Evolutionary conservation across 2,329 filamentous ascomycete species (phyloP).

Genomic region (Chaetomium olivaceum): DNA sequence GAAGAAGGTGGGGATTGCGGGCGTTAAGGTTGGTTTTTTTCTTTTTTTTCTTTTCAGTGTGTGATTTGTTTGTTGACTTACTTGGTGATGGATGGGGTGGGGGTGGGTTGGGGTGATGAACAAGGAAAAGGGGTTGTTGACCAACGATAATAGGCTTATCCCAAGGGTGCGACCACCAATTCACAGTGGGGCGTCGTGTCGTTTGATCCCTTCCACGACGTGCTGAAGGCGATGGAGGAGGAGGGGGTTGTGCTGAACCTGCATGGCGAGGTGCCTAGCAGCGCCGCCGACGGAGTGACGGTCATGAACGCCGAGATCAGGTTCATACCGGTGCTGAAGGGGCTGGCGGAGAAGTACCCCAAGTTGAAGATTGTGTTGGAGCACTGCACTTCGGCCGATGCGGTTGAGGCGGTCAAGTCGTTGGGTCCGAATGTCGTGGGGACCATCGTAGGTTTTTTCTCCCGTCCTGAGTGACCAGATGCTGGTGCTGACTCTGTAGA

Average conservation of each 20-base stretch:
- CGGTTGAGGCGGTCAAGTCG: slow-evolving; percentile 72
- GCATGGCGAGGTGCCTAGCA: slow-evolving; percentile 76
- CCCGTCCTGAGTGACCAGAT: neutral
- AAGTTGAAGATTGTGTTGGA: slow-evolving; percentile 70
- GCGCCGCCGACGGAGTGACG: slow-evolving; percentile 38
- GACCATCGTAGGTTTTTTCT: slow-evolving; percentile 56
- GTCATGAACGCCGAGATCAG: slow-evolving; percentile 69
- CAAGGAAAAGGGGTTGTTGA: slow-evolving; percentile 4
- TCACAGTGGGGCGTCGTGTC: slow-evolving; percentile 68
- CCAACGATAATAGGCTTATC: slow-evolving; percentile 25
- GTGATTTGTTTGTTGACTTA: neutral
- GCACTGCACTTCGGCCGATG: slow-evolving; percentile 84
- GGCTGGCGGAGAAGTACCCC: slow-evolving; percentile 75
- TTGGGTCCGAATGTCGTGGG: slow-evolving; percentile 76
- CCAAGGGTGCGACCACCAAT: slow-evolving; percentile 62
- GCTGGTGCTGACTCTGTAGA: slow-evolving; percentile 41
- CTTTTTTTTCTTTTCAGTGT: neutral
- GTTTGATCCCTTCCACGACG: slow-evolving; percentile 70
- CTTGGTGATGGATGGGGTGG: neutral
- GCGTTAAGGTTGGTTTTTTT: slow-evolving; percentile 57
- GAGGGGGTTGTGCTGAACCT: slow-evolving; percentile 73
- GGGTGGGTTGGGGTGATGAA: no score
- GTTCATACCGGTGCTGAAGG: slow-evolving; percentile 78
- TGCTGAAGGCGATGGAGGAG: slow-evolving; percentile 87
- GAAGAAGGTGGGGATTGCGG: slow-evolving; percentile 67